Evolutionary conservation across 2,329 filamentous ascomycete species (phyloP).

Genomic region (Rhinocladiella mackenziei): DNA sequence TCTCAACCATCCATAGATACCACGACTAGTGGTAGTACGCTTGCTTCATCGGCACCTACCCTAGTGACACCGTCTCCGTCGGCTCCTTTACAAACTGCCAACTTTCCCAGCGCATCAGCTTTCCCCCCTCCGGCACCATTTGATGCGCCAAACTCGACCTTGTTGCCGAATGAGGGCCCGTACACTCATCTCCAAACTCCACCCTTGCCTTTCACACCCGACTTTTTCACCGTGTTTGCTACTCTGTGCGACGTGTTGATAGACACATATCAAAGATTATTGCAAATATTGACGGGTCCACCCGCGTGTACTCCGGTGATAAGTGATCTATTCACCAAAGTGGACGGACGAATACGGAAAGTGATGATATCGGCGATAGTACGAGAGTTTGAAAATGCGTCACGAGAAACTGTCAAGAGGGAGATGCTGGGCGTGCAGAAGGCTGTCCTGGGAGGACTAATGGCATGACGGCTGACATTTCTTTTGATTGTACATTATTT

Average conservation of each 20-base stretch:
- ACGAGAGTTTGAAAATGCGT: conserved; percentile 88
- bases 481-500: conserved; percentile 6
- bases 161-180: conserved; percentile 27
- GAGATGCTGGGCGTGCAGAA: conserved; percentile 84
- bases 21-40: conserved; percentile 43
- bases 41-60: conserved; percentile 36
- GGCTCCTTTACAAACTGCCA: conserved; percentile 38
- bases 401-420: conserved; percentile 67
- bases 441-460: conserved; percentile 80
- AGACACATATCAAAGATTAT: conserved; percentile 78
- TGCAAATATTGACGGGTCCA: conserved; percentile 70
- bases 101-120: conserved; percentile 40
- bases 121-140: conserved; percentile 55
- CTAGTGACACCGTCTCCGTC: conserved; percentile 23
- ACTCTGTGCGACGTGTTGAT: conserved; percentile 94
- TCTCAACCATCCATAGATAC: conserved; percentile 36
- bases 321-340: conserved; percentile 84
- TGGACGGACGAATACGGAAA: conserved; percentile 79
- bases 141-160: conserved; percentile 27
- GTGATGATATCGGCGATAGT: conserved; percentile 82
- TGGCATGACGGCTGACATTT: conserved; percentile 43
- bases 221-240: conserved; percentile 94
- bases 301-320: conserved; percentile 66
- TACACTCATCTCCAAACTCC: conserved; percentile 90
- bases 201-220: conserved; percentile 86